Base-by-base conservation (phyloP, 2,329 filamentous ascomycete genomes). In the Phialocephala sp. region DNA sequence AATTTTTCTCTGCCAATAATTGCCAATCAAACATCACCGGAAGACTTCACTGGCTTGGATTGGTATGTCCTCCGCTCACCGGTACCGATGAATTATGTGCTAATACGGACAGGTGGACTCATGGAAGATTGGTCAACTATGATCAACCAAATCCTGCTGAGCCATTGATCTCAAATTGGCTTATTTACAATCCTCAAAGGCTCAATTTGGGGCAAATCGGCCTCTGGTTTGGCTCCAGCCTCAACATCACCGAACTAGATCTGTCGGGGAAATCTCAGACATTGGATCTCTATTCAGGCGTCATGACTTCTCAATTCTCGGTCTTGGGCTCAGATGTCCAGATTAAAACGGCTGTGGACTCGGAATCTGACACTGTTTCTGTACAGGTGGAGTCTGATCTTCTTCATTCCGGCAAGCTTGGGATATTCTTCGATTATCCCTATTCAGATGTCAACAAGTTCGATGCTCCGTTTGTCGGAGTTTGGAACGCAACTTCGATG, bases 111-210 rank as follows among this genome's bases (percentile, higher is more conserved):
- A 73, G 68, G 71, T 81, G 78, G 78, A 80, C 80, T 5, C 79
- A 82, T 66, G 79, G 73, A 24, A 72, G 78, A 8, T 73, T 81
- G 8, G 77, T 82, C 5, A 80, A 80, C 50, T 81, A 82, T 72
- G 76, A 76, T 22, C 78, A 80, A 65, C 78, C 79, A 0, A 81
- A 81, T 62, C 77, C 79, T 1, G 73, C 72, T 3, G 71, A 81
- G 60, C 71, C 73, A 18, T 74, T 77, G 9, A 81, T 81, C 32
- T 74, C 72, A 24, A 72, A 85, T 64, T 87, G 84, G 84, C 73
- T 86, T 22, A 84, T 84, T 36, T 77, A 79, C n/a, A 83, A 82
- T 54, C 80, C 79, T 0, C 81, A 82, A 27, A 76, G 80, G 2
- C 73, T 82, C 39, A 82, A 82, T 56, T 70, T 82, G 0, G 80